Conservation (phyloP, 257 asterid species). For the Ballota nigra region DNA sequence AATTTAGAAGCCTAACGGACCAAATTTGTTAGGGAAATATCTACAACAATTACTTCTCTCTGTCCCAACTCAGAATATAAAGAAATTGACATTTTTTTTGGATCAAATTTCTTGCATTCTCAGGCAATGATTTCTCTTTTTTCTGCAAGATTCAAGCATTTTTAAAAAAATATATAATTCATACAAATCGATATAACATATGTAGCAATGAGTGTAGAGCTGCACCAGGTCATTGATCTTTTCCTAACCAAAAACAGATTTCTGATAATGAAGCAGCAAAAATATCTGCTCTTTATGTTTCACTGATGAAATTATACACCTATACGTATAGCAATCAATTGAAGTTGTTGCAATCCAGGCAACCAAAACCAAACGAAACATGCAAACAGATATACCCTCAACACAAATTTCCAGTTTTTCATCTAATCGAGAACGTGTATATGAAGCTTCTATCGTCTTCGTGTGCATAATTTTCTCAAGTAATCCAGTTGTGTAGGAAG, state of each 20-base stretch:
- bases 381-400: slow-evolving; percentile 9
- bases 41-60: not conserved
- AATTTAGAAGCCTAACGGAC: no score
- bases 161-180: not conserved
- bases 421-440: not conserved
- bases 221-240: not conserved
- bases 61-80: no score
- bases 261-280: slow-evolving; percentile 16
- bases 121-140: not conserved
- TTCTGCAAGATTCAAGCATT: not conserved
- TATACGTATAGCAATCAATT: slow-evolving; percentile 24
- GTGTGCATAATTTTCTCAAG: slow-evolving; percentile 62
- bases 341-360: slow-evolving; percentile 10
- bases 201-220: not conserved
- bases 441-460: slow-evolving; percentile 18
- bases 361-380: slow-evolving; percentile 17
- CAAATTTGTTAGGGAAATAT: no score
- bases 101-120: no score
- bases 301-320: slow-evolving; percentile 32
- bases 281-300: slow-evolving; percentile 21
- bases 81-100: no score
- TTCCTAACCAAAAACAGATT: not conserved
- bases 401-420: slow-evolving; percentile 6
- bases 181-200: not conserved
- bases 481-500: slow-evolving; percentile 65